Evolutionary conservation across 768 basidiomycete genomes (phyloP).

Genomic region (Russula lepida): DNA sequence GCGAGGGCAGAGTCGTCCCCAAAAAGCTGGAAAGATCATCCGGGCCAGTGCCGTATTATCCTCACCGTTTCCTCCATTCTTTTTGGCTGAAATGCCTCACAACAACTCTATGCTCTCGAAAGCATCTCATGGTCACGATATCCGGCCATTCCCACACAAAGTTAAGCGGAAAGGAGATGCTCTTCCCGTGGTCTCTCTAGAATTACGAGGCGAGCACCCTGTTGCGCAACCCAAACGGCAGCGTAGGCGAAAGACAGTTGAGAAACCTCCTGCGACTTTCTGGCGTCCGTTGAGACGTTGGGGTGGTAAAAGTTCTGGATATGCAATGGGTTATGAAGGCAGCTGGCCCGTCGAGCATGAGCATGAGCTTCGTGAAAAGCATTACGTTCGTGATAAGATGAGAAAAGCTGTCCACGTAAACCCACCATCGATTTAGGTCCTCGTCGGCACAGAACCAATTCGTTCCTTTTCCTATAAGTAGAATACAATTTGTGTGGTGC

Average conservation of each 20-base stretch:
- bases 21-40: slow-evolving; percentile 4
- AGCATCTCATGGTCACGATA: neutral
- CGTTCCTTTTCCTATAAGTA: too few relatives aligned
- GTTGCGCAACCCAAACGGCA: neutral
- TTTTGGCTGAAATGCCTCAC: slow-evolving; percentile 8
- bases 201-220: neutral
- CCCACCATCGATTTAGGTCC: neutral
- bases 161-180: neutral
- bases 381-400: neutral
- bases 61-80: neutral
- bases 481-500: neutral
- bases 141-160: slow-evolving; percentile 13
- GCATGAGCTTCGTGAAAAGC: slow-evolving; percentile 2
- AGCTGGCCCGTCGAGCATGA: slow-evolving; percentile 24
- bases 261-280: slow-evolving; percentile 23
- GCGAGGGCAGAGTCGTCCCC: slow-evolving; percentile 1
- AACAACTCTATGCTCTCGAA: neutral
- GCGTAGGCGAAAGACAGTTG: slow-evolving; percentile 9
- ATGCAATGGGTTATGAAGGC: slow-evolving; percentile 28
- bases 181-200: neutral
- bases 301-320: slow-evolving; percentile 27
- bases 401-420: neutral
- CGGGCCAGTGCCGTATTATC: neutral
- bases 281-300: slow-evolving; percentile 25
- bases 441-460: neutral